Evolutionary conservation across 176 grass and related monocot genomes (phyloP).

Genomic region (bread wheat (Triticum aestivum)): IWGSC_CS_RefSeq_v2.1 NC_057814.1:347402005-347402504

Average conservation of each 20-base stretch:
- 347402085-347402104: background rate
- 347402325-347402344: constrained; percentile 19
- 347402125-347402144: background rate
- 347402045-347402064: too few relatives aligned
- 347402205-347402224: background rate
- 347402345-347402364: constrained; percentile 24
- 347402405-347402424: constrained; percentile 87
- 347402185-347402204: background rate
- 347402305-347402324: constrained; percentile 28
- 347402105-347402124: background rate
- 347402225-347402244: background rate
- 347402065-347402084: background rate
- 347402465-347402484: constrained; percentile 97
- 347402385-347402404: constrained; percentile 96
- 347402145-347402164: background rate
- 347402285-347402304: constrained; percentile 25
- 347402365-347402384: constrained; percentile 69
- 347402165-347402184: background rate
- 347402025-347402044: too few relatives aligned
- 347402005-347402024: too few relatives aligned
- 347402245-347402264: background rate
- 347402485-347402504: constrained; percentile 89
- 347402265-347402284: background rate
- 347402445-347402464: constrained; percentile 98
- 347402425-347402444: constrained; percentile 92